These are phyloP conservation scores for Pseudocercospora fuligena DNA, from an alignment of 2,329 filamentous ascomycete genomes.

Conservation along the genomic window DNA sequence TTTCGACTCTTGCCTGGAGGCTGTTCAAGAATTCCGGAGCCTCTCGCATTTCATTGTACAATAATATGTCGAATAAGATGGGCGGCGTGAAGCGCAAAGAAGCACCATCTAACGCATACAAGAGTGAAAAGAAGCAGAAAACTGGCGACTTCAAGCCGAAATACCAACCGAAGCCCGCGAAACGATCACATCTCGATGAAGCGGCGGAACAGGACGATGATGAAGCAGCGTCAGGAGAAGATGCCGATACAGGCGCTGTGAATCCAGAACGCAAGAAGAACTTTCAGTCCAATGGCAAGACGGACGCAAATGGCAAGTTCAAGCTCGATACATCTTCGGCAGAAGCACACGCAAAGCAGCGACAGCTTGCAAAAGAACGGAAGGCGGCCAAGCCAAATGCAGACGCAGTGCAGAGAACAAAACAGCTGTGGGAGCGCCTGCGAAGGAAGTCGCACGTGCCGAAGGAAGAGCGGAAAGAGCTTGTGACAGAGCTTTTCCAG, in stretches of 20 bases:
- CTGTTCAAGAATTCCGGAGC: background rate
- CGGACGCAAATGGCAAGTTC: conserved; percentile 35
- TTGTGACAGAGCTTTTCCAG: conserved; percentile 86
- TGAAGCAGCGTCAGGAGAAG: conserved; percentile 24
- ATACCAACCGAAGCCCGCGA: conserved; percentile 21
- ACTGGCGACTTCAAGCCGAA: conserved; percentile 37
- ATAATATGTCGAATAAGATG: conserved; percentile 34
- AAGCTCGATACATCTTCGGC: conserved; percentile 67
- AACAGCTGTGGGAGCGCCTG: conserved; percentile 96
- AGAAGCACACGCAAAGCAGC: conserved; percentile 93
- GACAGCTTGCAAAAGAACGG: conserved; percentile 82
- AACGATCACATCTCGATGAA: conserved; percentile 34
- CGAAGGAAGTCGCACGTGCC: conserved; percentile 92
- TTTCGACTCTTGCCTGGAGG: background rate
- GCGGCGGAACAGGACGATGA: conserved; percentile 36
- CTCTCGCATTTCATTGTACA: background rate
- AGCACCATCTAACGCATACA: conserved; percentile 35
- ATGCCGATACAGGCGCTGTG: conserved; percentile 20
- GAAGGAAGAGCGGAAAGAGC: conserved; percentile 81
- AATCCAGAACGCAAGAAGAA: conserved; percentile 22
- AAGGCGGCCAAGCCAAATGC: conserved; percentile 92
- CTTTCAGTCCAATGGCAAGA: conserved; percentile 18
- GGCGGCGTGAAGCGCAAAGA: conserved; percentile 48
- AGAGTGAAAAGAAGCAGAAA: conserved; percentile 46
- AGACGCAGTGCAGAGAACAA: conserved; percentile 83